Percentiles rank a stretch among this genome's conserved stretches.
phyloP scores from a whole-genome alignment of 148 eudicot genomes.

The Dysphania ambrosioides region DNA sequence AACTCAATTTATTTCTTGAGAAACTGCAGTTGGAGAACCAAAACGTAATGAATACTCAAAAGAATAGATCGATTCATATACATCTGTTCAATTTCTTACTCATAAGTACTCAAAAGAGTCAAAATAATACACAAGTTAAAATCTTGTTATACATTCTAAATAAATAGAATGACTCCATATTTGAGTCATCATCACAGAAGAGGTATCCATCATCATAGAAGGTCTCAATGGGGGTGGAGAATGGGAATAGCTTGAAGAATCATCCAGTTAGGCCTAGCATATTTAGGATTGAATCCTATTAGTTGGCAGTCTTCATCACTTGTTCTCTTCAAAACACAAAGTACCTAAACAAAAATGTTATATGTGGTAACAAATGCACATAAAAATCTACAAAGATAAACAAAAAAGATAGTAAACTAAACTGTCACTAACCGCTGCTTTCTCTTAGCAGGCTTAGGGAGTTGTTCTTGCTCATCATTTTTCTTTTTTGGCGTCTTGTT shows the following conservation, averaged over 20 bases:
- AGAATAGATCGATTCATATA: not conserved
- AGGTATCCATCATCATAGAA: conserved; percentile 80
- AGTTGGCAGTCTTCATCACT: conserved; percentile 69
- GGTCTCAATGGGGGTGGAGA: conserved; percentile 79
- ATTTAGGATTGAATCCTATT: conserved; percentile 61
- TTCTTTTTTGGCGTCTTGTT: conserved; percentile 71
- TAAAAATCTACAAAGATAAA: not conserved
- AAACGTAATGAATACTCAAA: conserved; percentile 8
- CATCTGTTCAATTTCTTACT: not conserved
- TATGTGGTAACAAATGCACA: not conserved
- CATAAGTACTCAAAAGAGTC: not conserved
- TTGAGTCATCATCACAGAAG: too few relatives aligned
- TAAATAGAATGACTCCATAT: conserved; percentile 36
- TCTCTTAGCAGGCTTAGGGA: conserved; percentile 75
- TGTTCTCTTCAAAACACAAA: conserved; percentile 58
- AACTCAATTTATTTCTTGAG: conserved; percentile 65
- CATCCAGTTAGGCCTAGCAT: conserved; percentile 90
- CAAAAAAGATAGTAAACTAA: too few relatives aligned
- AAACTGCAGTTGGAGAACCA: conserved; percentile 52
- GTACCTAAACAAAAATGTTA: conserved; percentile 40
- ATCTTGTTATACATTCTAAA: not conserved
- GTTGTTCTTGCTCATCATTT: conserved; percentile 61
- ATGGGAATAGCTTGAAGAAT: conserved; percentile 79
- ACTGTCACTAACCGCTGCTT: conserved; percentile 43
- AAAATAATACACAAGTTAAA: not conserved